Base-by-base conservation (phyloP, 768 basidiomycete species). In the Chalciporus piperatus region DNA sequence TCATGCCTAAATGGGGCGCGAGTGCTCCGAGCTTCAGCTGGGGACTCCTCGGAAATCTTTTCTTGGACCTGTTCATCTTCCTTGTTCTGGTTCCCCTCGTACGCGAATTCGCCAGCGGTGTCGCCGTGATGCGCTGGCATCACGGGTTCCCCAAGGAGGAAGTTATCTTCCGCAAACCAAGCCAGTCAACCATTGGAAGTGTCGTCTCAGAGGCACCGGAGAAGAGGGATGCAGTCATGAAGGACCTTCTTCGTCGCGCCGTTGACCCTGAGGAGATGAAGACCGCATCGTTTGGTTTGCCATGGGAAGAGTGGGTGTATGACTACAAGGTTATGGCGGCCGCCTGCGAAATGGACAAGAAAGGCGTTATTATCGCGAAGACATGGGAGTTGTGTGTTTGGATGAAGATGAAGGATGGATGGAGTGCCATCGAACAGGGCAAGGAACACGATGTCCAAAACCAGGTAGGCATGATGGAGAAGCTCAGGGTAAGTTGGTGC, bases 261-360 rank as follows among this genome's bases (percentile, higher is more conserved):
- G 55, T 64, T 19, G 58, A 68, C n/a, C 62, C 68, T 20, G 60
- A 66, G 49, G 62, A 64, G 45, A 55, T 68, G 47, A 68, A 64
- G 8, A 54, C 52, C 1, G 32, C 49, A 9, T 16, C 41, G 4
- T 61, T 62, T 56, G 68, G 64, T 25, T 50, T 70, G 25, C 67
- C 67, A 23, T 70, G 67, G 67, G 67, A 69, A 43, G 66, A 70
- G 41, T 69, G 69, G 67, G 40, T 35, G 6, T 62, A 69, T 25
- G 68, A 69, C 55, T 64, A 64, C 41, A 56, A 38, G 35, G 67
- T 62, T 7, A 69, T 69, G 68, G 55, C 52, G 10, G 51, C 57
- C 7, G 67, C 69, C 1, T 48, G 45, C 13, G 59, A 68, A 28
- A 38, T 56, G 25, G 54, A 59, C 42, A 57, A 57, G 41, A 52